These are phyloP conservation scores for Aspergillus niger DNA, from an alignment of 2,329 filamentous ascomycete genomes.

Conservation along the genomic window DNA sequence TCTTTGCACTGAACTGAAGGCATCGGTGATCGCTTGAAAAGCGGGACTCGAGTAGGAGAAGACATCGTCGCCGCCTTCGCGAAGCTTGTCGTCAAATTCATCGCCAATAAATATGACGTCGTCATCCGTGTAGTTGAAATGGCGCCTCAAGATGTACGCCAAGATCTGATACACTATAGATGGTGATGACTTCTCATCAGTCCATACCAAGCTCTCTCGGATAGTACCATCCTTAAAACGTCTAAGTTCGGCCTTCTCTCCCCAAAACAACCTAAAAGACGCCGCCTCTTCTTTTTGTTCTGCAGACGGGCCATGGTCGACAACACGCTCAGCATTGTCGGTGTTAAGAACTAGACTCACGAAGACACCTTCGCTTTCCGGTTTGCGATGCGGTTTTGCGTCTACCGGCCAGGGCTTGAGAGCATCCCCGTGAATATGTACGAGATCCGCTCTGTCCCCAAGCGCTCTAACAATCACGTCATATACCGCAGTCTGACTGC, in stretches of 20 bases:
- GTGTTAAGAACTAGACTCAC: slow-evolving; percentile 74
- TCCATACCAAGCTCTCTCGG: slow-evolving; percentile 88
- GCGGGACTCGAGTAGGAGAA: slow-evolving; percentile 48
- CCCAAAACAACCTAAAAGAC: slow-evolving; percentile 89
- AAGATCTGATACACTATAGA: slow-evolving; percentile 80
- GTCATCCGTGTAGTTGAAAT: slow-evolving; percentile 63
- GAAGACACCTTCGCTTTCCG: slow-evolving; percentile 46
- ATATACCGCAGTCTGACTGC: slow-evolving; percentile 53
- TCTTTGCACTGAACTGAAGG: slow-evolving; percentile 72
- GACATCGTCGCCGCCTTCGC: slow-evolving; percentile 35
- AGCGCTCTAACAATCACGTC: slow-evolving; percentile 69
- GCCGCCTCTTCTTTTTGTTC: slow-evolving; percentile 82
- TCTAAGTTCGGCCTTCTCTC: slow-evolving; percentile 85
- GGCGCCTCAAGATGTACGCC: slow-evolving; percentile 67
- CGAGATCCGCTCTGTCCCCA: slow-evolving; percentile 69
- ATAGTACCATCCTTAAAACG: slow-evolving; percentile 96
- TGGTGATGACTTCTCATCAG: slow-evolving; percentile 58
- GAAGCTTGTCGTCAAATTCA: slow-evolving; percentile 48
- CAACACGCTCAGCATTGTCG: slow-evolving; percentile 69
- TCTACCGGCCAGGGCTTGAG: slow-evolving; percentile 52
- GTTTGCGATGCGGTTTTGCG: slow-evolving; percentile 35
- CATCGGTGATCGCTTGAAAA: slow-evolving; percentile 70
- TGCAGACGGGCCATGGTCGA: slow-evolving; percentile 85
- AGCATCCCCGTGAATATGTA: slow-evolving; percentile 58
- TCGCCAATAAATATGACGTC: slow-evolving; percentile 57